Base-by-base conservation (phyloP, 441 rosid genomes). In the Gossypium gossypioides region DNA sequence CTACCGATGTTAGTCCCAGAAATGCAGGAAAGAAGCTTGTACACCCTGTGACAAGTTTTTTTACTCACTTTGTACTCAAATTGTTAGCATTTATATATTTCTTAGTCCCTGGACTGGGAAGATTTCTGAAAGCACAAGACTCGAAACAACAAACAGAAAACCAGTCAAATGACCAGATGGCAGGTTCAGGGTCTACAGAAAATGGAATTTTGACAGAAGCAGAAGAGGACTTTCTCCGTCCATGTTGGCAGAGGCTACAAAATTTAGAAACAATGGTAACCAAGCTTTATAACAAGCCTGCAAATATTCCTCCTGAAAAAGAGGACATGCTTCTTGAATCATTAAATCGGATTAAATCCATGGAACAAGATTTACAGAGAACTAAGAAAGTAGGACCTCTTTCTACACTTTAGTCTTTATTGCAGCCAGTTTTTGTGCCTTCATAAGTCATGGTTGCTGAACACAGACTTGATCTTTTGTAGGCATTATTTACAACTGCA, bases 191-290 rank as follows among this genome's bases (percentile, higher is more conserved):
- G 50, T 73, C 86, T 59, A 82, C 75, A 75, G 83, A 74, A 71
- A 81, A 77, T 61, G 56, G 72, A 6, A 63, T 58, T 78, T 77
- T 81, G 48, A 82, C 75, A 40, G 79, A 82, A 79, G 74, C 80
- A 71, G 84, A 86, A 80, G 82, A 81, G 72, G 83, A 84, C 59
- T 65, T 80, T 16, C 74, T 88, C 27, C 82, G 84, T 80, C 96
- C 97, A 16, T 94, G 96, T 82, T 92, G 89, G 92, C 82, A 87
- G 76, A 91, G 97, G 82, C 89, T 95, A 86, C 95, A 86, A 74
- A 78, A 84, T 68, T 82, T 95, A 77, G 99, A 91, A 80, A 74
- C 73, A 18, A 72, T 88, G 88, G 89, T 95, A 25, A 78, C 87
- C 58, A 97, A 89, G 74, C 87, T 92, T 71, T 79, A 56, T 73